phyloP scores from a whole-genome alignment of 805 yeast species.

The Ogataea thermomethanolica region DNA sequence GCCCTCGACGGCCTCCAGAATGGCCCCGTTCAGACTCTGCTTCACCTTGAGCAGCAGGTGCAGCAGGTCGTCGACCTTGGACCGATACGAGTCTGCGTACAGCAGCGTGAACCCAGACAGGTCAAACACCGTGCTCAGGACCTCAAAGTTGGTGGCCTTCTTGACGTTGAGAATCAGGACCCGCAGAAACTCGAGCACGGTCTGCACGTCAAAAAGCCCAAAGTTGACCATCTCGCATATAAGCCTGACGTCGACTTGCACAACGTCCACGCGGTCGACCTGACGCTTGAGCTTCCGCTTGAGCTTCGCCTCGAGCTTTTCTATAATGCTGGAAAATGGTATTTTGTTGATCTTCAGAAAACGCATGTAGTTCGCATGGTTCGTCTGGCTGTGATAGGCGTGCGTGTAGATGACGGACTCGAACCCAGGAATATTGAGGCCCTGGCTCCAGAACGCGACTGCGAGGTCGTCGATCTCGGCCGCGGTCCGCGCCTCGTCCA shows the following conservation, averaged over 20 bases:
- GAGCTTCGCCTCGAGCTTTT: conserved; percentile 31
- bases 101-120: not conserved
- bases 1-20: too few relatives aligned
- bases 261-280: conserved; percentile 48
- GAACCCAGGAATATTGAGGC: conserved; percentile 70
- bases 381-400: conserved; percentile 44
- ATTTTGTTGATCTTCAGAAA: conserved; percentile 61
- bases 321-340: conserved; percentile 32
- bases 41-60: not conserved
- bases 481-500: conserved; percentile 40
- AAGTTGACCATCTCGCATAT: conserved; percentile 77
- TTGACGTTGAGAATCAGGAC: conserved; percentile 49
- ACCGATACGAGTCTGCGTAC: not conserved
- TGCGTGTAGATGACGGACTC: conserved; percentile 55
- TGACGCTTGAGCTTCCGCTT: conserved; percentile 62
- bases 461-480: conserved; percentile 50
- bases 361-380: conserved; percentile 53
- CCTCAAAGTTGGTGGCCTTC: conserved; percentile 60
- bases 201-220: conserved; percentile 64
- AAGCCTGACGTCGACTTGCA: conserved; percentile 56
- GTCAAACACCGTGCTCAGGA: conserved; percentile 48
- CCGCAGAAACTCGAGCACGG: conserved; percentile 70
- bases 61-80: not conserved
- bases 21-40: not conserved
- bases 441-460: conserved; percentile 44